Percentiles rank a stretch among this genome's conserved stretches.
Conservation (phyloP, 2,329 filamentous ascomycete genomes). For the Diaporthe ilicicola region DNA sequence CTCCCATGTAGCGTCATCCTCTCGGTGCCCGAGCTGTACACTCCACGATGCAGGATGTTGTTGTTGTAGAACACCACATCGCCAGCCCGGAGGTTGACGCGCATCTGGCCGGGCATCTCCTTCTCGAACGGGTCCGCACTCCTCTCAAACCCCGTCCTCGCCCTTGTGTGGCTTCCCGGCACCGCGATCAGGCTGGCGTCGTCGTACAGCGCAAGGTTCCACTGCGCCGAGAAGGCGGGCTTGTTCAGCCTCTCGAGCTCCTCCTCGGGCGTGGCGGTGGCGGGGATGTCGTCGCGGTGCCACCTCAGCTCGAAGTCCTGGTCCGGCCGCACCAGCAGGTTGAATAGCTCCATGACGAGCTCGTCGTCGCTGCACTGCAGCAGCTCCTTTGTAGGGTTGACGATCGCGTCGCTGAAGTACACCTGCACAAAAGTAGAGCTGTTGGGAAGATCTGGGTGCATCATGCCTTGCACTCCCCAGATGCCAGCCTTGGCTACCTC, state of each 20-base stretch:
- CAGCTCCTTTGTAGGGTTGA: slow-evolving; percentile 71
- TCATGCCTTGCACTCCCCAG: slow-evolving; percentile 62
- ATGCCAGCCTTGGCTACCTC: slow-evolving; percentile 66
- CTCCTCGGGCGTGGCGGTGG: slow-evolving; percentile 70
- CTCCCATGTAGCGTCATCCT: slow-evolving; percentile 75
- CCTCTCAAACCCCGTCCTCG: slow-evolving; percentile 75
- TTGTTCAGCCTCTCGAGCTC: slow-evolving; percentile 69
- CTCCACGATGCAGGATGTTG: slow-evolving; percentile 79
- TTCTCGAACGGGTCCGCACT: slow-evolving; percentile 66
- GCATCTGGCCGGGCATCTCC: slow-evolving; percentile 31
- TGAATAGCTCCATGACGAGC: slow-evolving; percentile 88
- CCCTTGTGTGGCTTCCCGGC: slow-evolving; percentile 77
- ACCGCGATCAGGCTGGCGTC: slow-evolving; percentile 80
- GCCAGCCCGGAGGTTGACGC: slow-evolving; percentile 73
- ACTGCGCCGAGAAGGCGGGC: slow-evolving; percentile 81
- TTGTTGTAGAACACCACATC: slow-evolving; percentile 88
- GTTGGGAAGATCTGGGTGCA: slow-evolving; percentile 33
- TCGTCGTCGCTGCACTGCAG: slow-evolving; percentile 65
- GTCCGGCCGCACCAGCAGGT: slow-evolving; percentile 81
- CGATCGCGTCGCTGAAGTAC: slow-evolving; percentile 76
- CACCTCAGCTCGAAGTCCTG: slow-evolving; percentile 78
- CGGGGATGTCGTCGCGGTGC: slow-evolving; percentile 85
- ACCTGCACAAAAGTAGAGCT: slow-evolving; percentile 65
- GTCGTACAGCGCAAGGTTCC: slow-evolving; percentile 83
- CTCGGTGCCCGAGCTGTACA: slow-evolving; percentile 66